Evolutionary conservation across 2,329 filamentous ascomycete species (phyloP).

Genomic region (Talaromyces pinophilus): DNA sequence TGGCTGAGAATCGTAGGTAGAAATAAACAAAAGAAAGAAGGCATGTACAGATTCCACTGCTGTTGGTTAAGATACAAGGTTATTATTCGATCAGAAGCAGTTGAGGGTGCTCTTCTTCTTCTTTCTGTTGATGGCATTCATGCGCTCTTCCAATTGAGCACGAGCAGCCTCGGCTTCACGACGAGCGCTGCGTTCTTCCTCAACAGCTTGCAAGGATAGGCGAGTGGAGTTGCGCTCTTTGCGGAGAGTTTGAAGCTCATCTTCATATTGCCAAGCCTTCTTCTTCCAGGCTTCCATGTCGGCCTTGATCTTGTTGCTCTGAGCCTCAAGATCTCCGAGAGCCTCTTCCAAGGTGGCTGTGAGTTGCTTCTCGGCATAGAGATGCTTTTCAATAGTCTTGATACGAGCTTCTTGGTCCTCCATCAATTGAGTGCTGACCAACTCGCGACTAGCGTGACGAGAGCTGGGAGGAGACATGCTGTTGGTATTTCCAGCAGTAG

Average conservation of each 20-base stretch:
- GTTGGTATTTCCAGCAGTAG: constrained; percentile 54
- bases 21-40: background rate
- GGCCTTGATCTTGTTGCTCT: constrained; percentile 85
- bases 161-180: constrained; percentile 85
- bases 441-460: constrained; percentile 80
- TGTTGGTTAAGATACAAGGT: background rate
- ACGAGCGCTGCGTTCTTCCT: constrained; percentile 93
- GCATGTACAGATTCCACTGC: background rate
- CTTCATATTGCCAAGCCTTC: constrained; percentile 75
- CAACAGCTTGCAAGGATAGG: constrained; percentile 79
- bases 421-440: constrained; percentile 74
- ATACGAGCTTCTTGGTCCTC: constrained; percentile 96
- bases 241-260: constrained; percentile 56
- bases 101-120: constrained; percentile 95
- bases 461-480: constrained; percentile 61
- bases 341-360: constrained; percentile 95
- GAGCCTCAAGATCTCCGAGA: constrained; percentile 86
- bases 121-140: constrained; percentile 88
- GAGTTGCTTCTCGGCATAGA: constrained; percentile 93
- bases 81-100: constrained; percentile 73
- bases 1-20: background rate
- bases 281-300: constrained; percentile 91
- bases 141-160: constrained; percentile 88
- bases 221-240: constrained; percentile 62
- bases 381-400: constrained; percentile 92